These are phyloP conservation scores for Aspergillus novoparasiticus DNA, from an alignment of 2,329 filamentous ascomycete genomes.

Conservation along the genomic window DNA sequence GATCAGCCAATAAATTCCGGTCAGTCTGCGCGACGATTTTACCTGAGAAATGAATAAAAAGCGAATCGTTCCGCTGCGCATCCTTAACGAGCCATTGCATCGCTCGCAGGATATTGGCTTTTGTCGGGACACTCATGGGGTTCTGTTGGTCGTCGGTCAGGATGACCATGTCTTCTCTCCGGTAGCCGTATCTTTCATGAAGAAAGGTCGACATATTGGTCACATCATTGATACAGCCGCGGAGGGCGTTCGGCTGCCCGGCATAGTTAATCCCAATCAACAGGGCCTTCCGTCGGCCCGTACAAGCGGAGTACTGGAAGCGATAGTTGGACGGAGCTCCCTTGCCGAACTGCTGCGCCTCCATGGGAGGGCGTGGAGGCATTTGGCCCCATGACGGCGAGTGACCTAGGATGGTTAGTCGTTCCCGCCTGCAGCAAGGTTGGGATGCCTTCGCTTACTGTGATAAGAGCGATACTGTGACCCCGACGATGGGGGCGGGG, in stretches of 20 bases:
- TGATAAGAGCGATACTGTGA: conserved; percentile 18
- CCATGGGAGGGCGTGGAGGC: conserved; percentile 68
- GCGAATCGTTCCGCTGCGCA: conserved; percentile 84
- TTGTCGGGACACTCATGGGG: conserved; percentile 94
- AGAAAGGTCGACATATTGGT: conserved; percentile 94
- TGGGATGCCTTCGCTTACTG: conserved; percentile 11
- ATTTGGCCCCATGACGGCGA: conserved; percentile 57
- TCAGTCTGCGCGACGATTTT: conserved; percentile 24
- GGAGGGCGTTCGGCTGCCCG: conserved; percentile 81
- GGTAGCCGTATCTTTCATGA: conserved; percentile 83
- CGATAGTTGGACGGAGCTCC: conserved; percentile 79
- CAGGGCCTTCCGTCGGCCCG: conserved; percentile 81
- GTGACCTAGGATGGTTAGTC: conserved; percentile 39
- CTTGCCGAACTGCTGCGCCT: conserved; percentile 72
- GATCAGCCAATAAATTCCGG: neutral
- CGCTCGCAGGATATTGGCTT: conserved; percentile 88
- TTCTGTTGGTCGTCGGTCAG: conserved; percentile 95
- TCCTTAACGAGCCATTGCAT: conserved; percentile 99
- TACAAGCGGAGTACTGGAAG: conserved; percentile 93
- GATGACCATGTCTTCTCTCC: conserved; percentile 94
- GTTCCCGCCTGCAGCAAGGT: neutral
- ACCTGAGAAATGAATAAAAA: conserved; percentile 98
- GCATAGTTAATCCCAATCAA: conserved; percentile 97
- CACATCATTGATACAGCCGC: conserved; percentile 96
- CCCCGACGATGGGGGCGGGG: conserved; percentile 21